Evolutionary conservation across 176 grass and related monocot species (phyloP).

Genomic region (Musa acuminata): DNA sequence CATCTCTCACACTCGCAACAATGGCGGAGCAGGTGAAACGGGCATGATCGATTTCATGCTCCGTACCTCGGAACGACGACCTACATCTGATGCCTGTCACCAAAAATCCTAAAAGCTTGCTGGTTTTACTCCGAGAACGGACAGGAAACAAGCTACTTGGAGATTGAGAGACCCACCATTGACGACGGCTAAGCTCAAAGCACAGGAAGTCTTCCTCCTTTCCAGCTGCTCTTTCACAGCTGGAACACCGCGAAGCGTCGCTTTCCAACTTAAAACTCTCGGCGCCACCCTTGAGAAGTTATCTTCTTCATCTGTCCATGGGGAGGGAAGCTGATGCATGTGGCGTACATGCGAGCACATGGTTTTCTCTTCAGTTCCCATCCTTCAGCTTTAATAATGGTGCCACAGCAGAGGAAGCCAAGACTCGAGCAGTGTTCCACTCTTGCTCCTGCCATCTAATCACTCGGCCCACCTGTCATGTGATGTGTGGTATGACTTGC

Average conservation of each 20-base stretch:
- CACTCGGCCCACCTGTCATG: background rate
- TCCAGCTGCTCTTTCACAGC: background rate
- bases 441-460: background rate
- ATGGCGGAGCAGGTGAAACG: too few species aligned
- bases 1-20: too few species aligned
- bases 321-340: slow-evolving; percentile 3
- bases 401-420: slow-evolving; percentile 4
- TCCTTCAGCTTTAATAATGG: background rate
- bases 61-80: too few species aligned
- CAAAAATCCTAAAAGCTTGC: too few species aligned
- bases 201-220: background rate
- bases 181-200: background rate
- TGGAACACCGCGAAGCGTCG: background rate
- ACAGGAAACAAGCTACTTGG: background rate
- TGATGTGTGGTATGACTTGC: slow-evolving; percentile 6
- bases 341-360: slow-evolving; percentile 6
- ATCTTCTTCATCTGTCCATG: background rate
- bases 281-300: background rate
- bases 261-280: background rate
- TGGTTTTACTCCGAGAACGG: background rate
- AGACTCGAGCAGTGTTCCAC: background rate
- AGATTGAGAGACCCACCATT: background rate
- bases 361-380: background rate
- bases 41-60: too few species aligned
- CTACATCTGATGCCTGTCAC: too few species aligned